These are phyloP conservation scores for Pyracantha coccinea DNA, from an alignment of 331 rosid species.

Conservation along the genomic window DNA sequence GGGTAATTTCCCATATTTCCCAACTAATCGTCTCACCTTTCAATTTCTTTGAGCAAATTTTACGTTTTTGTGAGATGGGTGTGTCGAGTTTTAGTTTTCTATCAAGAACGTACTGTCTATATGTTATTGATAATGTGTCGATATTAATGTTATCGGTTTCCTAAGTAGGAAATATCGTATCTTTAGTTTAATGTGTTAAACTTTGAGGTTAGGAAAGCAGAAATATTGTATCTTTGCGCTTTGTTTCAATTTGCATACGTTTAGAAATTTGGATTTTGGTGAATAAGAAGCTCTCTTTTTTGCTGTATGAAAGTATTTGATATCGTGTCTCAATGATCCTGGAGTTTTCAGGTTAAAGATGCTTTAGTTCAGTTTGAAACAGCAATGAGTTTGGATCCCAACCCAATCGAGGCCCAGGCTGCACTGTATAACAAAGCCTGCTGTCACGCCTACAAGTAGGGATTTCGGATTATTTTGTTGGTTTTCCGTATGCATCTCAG, in stretches of 20 bases:
- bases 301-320: background rate
- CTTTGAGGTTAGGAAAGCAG: background rate
- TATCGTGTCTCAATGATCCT: background rate
- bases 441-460: constrained; percentile 86
- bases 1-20: constrained; percentile 35
- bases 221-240: background rate
- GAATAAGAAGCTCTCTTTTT: background rate
- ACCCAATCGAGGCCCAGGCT: constrained; percentile 88
- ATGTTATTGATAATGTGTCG: background rate
- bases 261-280: background rate
- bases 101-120: background rate
- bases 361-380: constrained; percentile 83
- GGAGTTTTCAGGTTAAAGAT: constrained; percentile 78
- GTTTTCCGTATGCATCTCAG: background rate
- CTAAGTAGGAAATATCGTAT: background rate
- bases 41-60: background rate
- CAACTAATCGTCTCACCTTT: background rate
- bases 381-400: constrained; percentile 77
- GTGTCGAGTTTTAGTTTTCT: background rate
- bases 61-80: constrained; percentile 1
- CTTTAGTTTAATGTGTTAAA: no score
- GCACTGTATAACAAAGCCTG: constrained; percentile 97
- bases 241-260: no score
- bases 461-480: background rate
- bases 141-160: background rate